Evolutionary conservation across 2,329 filamentous ascomycete species (phyloP).

Genomic region (Basipetospora sp.): DNA sequence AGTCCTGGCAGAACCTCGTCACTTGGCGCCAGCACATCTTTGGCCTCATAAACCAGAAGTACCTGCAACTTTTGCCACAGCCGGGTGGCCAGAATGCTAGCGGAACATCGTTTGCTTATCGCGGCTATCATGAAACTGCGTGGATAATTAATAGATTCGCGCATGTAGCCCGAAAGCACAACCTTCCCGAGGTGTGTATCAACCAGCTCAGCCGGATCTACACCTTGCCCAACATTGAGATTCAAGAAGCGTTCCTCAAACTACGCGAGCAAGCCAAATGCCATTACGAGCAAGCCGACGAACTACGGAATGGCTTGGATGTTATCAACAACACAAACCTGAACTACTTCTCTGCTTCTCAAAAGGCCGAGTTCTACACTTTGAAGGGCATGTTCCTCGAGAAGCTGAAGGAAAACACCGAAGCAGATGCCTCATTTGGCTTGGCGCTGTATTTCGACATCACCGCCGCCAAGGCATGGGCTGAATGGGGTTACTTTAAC

Average conservation of each 20-base stretch:
- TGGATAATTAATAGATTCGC: slow-evolving; percentile 99
- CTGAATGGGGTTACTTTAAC: slow-evolving; percentile 97
- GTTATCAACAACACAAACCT: slow-evolving; percentile 99
- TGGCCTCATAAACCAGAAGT: slow-evolving; percentile 87
- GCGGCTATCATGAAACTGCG: slow-evolving; percentile 94
- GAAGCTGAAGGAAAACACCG: slow-evolving; percentile 76
- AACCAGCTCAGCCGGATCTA: slow-evolving; percentile 95
- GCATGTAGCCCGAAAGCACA: slow-evolving; percentile 93
- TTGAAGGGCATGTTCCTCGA: slow-evolving; percentile 98
- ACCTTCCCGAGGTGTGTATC: slow-evolving; percentile 91
- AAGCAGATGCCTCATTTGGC: slow-evolving; percentile 86
- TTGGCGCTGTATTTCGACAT: slow-evolving; percentile 94
- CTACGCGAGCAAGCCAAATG: slow-evolving; percentile 97
- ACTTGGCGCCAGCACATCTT: slow-evolving; percentile 99
- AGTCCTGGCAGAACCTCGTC: slow-evolving; percentile 97
- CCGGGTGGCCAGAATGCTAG: slow-evolving; percentile 63
- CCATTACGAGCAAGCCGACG: slow-evolving; percentile 88
- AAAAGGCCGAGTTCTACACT: slow-evolving; percentile 98
- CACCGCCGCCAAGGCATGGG: slow-evolving; percentile 90
- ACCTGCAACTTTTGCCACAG: slow-evolving; percentile 68
- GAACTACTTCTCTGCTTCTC: slow-evolving; percentile 88
- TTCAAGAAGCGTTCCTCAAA: slow-evolving; percentile 97
- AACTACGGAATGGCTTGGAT: slow-evolving; percentile 82
- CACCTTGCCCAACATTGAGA: slow-evolving; percentile 96
- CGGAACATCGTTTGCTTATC: slow-evolving; percentile 87